phyloP scores from a whole-genome alignment of 768 basidiomycete species.

The Harrya chromipes region DNA sequence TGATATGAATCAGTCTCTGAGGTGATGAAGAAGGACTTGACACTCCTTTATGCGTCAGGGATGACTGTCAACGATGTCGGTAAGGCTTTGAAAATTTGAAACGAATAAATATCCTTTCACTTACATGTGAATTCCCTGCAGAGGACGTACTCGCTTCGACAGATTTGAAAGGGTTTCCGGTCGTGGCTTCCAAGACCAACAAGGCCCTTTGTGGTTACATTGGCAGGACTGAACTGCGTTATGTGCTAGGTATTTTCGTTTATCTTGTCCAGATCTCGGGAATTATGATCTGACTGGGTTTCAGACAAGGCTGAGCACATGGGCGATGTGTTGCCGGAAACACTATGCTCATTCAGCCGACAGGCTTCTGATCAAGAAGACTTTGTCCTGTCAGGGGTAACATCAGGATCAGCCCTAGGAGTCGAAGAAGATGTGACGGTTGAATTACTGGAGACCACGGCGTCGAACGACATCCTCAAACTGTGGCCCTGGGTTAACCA shows the following conservation, averaged over 20 bases:
- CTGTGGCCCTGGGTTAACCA: slow-evolving; percentile 95
- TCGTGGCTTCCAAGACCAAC: slow-evolving; percentile 63
- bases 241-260: slow-evolving; percentile 67
- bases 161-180: slow-evolving; percentile 87
- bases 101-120: not conserved
- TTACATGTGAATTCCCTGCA: slow-evolving; percentile 28
- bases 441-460: slow-evolving; percentile 60
- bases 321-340: slow-evolving; percentile 58
- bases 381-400: slow-evolving; percentile 39
- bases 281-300: not conserved
- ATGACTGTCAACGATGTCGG: slow-evolving; percentile 79
- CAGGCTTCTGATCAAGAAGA: slow-evolving; percentile 52
- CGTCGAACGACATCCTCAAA: slow-evolving; percentile 55
- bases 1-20: slow-evolving; percentile 58
- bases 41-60: slow-evolving; percentile 69
- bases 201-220: slow-evolving; percentile 81
- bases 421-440: slow-evolving; percentile 67
- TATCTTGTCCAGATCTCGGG: not conserved
- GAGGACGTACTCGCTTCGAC: slow-evolving; percentile 71
- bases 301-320: slow-evolving; percentile 71
- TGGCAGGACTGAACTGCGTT: slow-evolving; percentile 77
- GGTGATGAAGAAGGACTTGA: slow-evolving; percentile 84
- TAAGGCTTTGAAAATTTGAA: slow-evolving; percentile 36
- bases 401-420: slow-evolving; percentile 50
- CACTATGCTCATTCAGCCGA: slow-evolving; percentile 66